Conservation (phyloP, 306 rosid species). For the Trifolium subterraneum region DNA sequence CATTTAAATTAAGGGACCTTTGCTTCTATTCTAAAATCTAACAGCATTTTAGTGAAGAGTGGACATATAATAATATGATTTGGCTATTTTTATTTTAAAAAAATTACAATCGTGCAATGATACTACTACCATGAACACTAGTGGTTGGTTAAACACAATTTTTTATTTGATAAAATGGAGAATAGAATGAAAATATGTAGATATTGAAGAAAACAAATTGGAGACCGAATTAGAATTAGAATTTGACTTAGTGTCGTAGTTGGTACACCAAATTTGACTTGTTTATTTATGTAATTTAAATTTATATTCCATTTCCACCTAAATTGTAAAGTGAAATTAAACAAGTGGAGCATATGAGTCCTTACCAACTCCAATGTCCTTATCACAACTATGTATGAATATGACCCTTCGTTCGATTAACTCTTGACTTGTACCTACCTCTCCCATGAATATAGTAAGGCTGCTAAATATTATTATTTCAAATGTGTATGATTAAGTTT, state of each 20-base stretch:
- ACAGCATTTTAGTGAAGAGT: neutral
- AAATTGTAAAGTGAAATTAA: neutral
- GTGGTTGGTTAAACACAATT: neutral
- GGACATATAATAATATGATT: too few relatives aligned
- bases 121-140: neutral
- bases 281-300: neutral
- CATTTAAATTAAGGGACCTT: neutral
- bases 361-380: conserved; percentile 55
- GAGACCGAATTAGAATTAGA: neutral
- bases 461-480: neutral
- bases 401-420: too few relatives aligned
- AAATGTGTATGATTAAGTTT: too few relatives aligned
- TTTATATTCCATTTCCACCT: conserved; percentile 2
- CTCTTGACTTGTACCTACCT: conserved; percentile 19
- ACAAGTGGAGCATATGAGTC: conserved; percentile 44
- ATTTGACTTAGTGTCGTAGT: conserved; percentile 35
- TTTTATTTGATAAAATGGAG: neutral
- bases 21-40: neutral
- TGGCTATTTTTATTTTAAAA: too few relatives aligned
- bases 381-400: conserved; percentile 24
- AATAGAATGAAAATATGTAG: conserved; percentile 18
- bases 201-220: neutral
- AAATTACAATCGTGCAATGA: neutral
- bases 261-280: conserved; percentile 62
- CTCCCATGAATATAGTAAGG: neutral